Evolutionary conservation across 1,284 basidiomycete genomes (phyloP), one percentile per base, ranked within the genome.

Genomic region (Marasmius sp.): DNA sequence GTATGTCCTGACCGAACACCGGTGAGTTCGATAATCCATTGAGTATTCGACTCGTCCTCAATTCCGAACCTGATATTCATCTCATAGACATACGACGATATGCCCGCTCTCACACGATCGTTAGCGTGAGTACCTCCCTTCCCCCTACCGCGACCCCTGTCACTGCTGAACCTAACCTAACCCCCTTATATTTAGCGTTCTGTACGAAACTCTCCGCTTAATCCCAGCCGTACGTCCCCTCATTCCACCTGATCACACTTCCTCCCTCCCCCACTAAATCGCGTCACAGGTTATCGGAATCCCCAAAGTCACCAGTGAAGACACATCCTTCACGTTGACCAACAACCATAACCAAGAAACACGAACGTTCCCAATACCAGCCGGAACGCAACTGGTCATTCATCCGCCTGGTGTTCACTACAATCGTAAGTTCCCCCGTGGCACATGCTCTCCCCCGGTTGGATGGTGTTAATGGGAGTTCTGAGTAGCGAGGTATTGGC

Each of bases 1-100:
- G 56, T 78, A 50, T 80, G 78, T 73, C 75, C 78, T 4, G 65
- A 73, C 38, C 67, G 65, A 14, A 47, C 45, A 8, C 16, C 45
- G 14, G 45, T 47, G 20, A 14, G 45, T n/a, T 10, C 16, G 58
- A 37, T 37, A 43, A 16, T 34, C 50, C 59, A 7, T 33, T 10
- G 3, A 63, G 73, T 3, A 64, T 68, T n/a, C 59, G 0, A 63
- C 60, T 14, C 59, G 65, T 45, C 49, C 63, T 48, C 66, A 67
- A 4, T 70, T 74, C 66, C n/a, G 60, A 49, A 14, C 27, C 33
- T 14, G 9, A 27, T 11, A 11, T n/a, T 10, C 8, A 8, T n/a
- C 7, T 47, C 45, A n/a, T 48, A 60, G 59, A 58, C 57, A 37
- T 58, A 58, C n/a, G 27, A 48, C 22, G 45, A 58, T 9, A 20